Conservation (phyloP, 805 yeast species). For the Wickerhamomyces pijperi region DNA sequence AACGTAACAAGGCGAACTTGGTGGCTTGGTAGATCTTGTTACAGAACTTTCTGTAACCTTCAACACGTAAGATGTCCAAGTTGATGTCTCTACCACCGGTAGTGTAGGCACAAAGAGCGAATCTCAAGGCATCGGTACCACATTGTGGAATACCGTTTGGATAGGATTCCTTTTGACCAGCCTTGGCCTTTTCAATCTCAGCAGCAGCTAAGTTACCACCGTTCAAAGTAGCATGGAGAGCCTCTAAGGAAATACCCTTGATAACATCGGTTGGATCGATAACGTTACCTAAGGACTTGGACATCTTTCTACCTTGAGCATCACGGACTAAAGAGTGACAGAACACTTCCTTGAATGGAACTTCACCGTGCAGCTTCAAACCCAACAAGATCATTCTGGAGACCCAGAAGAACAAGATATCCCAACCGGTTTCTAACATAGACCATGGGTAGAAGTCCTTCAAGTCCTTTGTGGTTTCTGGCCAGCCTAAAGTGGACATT, state of each 20-base stretch:
- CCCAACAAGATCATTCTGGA: constrained; percentile 92
- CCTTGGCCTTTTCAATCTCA: constrained; percentile 78
- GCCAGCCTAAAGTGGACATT: constrained; percentile 95
- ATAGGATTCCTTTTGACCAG: constrained; percentile 81
- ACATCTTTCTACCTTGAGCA: constrained; percentile 99
- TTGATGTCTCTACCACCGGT: constrained; percentile 99
- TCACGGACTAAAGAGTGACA: constrained; percentile 98
- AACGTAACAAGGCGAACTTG: constrained; percentile 85
- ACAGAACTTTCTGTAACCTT: constrained; percentile 98
- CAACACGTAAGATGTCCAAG: constrained; percentile 90
- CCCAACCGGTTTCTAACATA: constrained; percentile 98
- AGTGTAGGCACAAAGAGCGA: constrained; percentile 95
- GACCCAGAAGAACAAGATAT: constrained; percentile 98
- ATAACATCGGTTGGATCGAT: constrained; percentile 94
- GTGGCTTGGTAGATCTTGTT: constrained; percentile 99
- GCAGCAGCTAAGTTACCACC: constrained; percentile 82
- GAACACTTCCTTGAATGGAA: constrained; percentile 94
- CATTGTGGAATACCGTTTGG: constrained; percentile 98
- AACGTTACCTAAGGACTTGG: constrained; percentile 94
- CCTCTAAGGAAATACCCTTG: constrained; percentile 70
- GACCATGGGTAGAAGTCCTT: constrained; percentile 80
- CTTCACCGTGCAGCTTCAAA: constrained; percentile 76
- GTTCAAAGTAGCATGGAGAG: constrained; percentile 64
- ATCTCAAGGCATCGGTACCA: constrained; percentile 98
- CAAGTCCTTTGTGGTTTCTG: constrained; percentile 65